These are phyloP conservation scores for Salix exigua DNA, from an alignment of 345 rosid genomes.

Conservation along the genomic window DNA sequence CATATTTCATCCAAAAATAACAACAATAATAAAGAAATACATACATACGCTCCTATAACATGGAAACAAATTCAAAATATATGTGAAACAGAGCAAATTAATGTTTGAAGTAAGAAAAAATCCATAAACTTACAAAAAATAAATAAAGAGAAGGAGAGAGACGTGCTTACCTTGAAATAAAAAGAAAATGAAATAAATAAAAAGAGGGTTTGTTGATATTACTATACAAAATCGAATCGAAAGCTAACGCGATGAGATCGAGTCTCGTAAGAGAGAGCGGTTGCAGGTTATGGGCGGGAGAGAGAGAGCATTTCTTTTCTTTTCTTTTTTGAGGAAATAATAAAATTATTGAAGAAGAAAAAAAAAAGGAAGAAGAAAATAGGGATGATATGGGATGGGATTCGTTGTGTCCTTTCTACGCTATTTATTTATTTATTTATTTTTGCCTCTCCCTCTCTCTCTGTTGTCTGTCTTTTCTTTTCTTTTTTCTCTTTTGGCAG, in stretches of 20 bases:
- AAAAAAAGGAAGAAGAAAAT: neutral
- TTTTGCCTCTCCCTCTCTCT: too few relatives aligned
- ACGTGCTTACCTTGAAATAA: too few relatives aligned
- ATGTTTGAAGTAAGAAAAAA: neutral
- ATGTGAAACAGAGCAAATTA: too few relatives aligned
- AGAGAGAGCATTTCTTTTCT: too few relatives aligned
- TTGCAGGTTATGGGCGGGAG: conserved; percentile 3
- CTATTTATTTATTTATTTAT: neutral
- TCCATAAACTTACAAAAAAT: neutral
- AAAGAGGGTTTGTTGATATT: too few relatives aligned
- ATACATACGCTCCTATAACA: neutral
- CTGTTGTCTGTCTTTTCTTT: too few relatives aligned
- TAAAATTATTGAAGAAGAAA: neutral
- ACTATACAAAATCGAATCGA: neutral
- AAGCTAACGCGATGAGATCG: conserved; percentile 9
- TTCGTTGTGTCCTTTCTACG: conserved; percentile 10
- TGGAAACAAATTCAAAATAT: too few relatives aligned
- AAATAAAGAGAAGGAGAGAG: too few relatives aligned
- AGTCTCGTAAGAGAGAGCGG: neutral
- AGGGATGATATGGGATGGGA: neutral
- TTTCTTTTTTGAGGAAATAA: neutral
- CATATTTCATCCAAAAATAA: neutral
- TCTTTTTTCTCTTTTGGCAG: too few relatives aligned
- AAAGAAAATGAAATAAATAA: too few relatives aligned
- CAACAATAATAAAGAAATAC: neutral